Base-by-base conservation (phyloP, 2,329 filamentous ascomycete genomes). In the Colletotrichum truncatum region DNA sequence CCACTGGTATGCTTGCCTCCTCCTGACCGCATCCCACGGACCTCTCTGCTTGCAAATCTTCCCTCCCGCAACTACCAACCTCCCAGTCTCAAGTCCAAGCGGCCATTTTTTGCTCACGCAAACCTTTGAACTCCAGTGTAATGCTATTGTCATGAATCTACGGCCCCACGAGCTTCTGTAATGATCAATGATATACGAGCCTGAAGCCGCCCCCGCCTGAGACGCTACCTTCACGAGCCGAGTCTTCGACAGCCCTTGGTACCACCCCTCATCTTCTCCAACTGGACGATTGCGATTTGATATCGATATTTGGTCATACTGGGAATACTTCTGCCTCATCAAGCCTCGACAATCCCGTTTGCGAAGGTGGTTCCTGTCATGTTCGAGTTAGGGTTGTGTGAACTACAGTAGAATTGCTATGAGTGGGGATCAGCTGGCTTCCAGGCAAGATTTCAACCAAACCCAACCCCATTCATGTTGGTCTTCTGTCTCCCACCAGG, bases 341-440 rank as follows among this genome's bases (percentile, higher is more conserved):
- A 38, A 60, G 16, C 16, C 28, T 54, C 48, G 14, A 64, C 9
- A 26, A 21, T 28, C 21, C 39, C 38, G 43, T 41, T 67, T 61
- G 57, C 66, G 23, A 46, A 23, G 48, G 65, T 67, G 48, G 46
- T 41, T 59, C 21, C 41, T 60, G 68, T 62, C 64, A 69, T 69
- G 68, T 58, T 51, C 54, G 55, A 66, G 68, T 64, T 57, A 66
- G 67, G 63, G 63, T 62, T 57, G 61, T 64, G 59, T 66, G 59
- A 67, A 67, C 45, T 58, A 55, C 66, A 68, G 64, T 65, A 66
- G 70, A 78, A 73, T 70, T 87, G 87, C 85, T 89, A 90, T 90
- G 87, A 89, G 82, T 83, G 84, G 84, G 79, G 84, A 88, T 79
- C 83, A 83, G 79, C 78, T 78, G 75, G 78, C 79, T 78, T 81